Conservation (phyloP, 257 asterid genomes). For the Linderniella brevidens region DNA sequence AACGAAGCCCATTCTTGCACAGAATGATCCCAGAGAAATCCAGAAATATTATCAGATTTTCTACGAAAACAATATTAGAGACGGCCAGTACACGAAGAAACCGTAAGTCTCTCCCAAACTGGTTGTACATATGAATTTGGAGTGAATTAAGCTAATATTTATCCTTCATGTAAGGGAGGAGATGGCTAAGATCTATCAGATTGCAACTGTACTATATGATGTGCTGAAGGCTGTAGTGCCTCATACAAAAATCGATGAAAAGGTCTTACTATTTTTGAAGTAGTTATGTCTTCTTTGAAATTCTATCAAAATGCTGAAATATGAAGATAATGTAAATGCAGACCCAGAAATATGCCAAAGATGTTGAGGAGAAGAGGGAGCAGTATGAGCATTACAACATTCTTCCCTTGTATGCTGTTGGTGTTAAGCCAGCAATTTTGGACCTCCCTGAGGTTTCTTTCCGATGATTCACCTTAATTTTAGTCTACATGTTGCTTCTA, state of each 20-base stretch:
- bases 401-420: constrained; percentile 79
- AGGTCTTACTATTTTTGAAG: constrained; percentile 26
- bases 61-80: constrained; percentile 55
- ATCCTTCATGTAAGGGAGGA: constrained; percentile 47
- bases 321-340: constrained; percentile 18
- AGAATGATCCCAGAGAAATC: constrained; percentile 54
- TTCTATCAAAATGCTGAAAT: background rate
- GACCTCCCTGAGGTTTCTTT: constrained; percentile 80
- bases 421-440: constrained; percentile 86
- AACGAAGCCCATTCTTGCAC: constrained; percentile 32
- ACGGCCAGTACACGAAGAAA: constrained; percentile 70
- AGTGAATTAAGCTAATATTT: constrained; percentile 7
- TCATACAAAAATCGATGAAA: constrained; percentile 33
- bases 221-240: constrained; percentile 61
- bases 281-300: background rate
- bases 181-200: constrained; percentile 82
- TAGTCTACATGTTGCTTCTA: background rate
- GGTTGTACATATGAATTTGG: constrained; percentile 1
- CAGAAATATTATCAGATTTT: constrained; percentile 51
- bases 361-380: constrained; percentile 77
- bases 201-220: constrained; percentile 80
- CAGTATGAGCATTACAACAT: constrained; percentile 81
- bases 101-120: constrained; percentile 44
- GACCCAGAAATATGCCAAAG: constrained; percentile 59
- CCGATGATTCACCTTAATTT: constrained; percentile 9